A percentile compares a stretch with the other conserved stretches of the same genome.
These are phyloP conservation scores for Colletotrichum spaethianum DNA, from an alignment of 2,329 filamentous ascomycete genomes.

Conservation along the genomic window DNA sequence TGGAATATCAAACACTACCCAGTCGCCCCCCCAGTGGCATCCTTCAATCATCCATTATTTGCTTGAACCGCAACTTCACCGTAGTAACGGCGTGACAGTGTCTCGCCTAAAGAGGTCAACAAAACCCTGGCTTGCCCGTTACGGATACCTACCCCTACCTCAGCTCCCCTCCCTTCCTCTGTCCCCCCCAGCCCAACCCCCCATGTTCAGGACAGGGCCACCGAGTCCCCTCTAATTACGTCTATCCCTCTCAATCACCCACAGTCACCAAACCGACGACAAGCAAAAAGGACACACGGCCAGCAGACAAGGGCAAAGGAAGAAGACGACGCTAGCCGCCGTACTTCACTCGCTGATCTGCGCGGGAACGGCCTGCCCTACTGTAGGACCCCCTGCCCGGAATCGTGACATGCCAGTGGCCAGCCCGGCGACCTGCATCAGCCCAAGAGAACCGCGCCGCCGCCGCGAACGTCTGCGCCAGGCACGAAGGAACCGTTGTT, in stretches of 20 bases:
- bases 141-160: slow-evolving; percentile 37
- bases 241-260: background rate
- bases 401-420: slow-evolving; percentile 31
- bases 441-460: background rate
- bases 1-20: background rate
- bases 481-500: background rate
- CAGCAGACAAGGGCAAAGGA: background rate
- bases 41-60: background rate
- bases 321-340: background rate
- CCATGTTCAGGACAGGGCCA: slow-evolving; percentile 27
- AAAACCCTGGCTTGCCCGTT: slow-evolving; percentile 24
- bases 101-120: slow-evolving; percentile 36
- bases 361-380: slow-evolving; percentile 15
- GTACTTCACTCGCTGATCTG: slow-evolving; percentile 12
- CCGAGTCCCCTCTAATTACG: slow-evolving; percentile 30
- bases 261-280: background rate
- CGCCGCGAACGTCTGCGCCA: background rate
- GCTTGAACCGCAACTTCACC: background rate
- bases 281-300: background rate
- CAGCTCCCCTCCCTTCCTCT: slow-evolving; percentile 20
- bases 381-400: slow-evolving; percentile 9
- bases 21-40: background rate
- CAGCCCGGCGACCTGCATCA: slow-evolving; percentile 29
- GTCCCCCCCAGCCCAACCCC: background rate
- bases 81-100: slow-evolving; percentile 36